Evolutionary conservation across 306 rosid genomes (phyloP).

Genomic region (Carpinus fangiana): DNA sequence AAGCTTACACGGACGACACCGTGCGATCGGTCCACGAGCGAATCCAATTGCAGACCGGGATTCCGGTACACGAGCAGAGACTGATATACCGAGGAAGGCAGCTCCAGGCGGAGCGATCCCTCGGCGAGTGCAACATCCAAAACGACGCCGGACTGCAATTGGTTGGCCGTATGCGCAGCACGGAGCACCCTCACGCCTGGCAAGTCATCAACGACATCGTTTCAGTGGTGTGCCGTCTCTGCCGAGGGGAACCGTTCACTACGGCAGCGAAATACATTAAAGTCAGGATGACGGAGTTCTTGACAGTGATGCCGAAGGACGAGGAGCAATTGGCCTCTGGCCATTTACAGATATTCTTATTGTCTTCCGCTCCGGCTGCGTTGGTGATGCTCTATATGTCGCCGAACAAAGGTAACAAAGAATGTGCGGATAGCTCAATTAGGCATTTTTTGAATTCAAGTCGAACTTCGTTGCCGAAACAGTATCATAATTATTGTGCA

Average conservation of each 20-base stretch:
- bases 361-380: slow-evolving; percentile 44
- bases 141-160: slow-evolving; percentile 63
- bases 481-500: slow-evolving; percentile 36
- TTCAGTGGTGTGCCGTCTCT: slow-evolving; percentile 41
- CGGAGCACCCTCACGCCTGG: slow-evolving; percentile 48
- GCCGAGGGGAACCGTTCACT: slow-evolving; percentile 47
- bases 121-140: slow-evolving; percentile 56
- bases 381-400: slow-evolving; percentile 63
- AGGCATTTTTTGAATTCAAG: slow-evolving; percentile 47
- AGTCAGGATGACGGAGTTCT: slow-evolving; percentile 29
- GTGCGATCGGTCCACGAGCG: slow-evolving; percentile 51
- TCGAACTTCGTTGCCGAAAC: slow-evolving; percentile 24
- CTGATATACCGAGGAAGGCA: slow-evolving; percentile 59
- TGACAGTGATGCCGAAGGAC: slow-evolving; percentile 27
- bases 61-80: slow-evolving; percentile 58
- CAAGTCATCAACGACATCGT: slow-evolving; percentile 41
- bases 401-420: slow-evolving; percentile 28
- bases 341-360: slow-evolving; percentile 57
- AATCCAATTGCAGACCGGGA: slow-evolving; percentile 36
- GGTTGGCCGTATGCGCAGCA: slow-evolving; percentile 60
- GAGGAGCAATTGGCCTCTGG: slow-evolving; percentile 34
- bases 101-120: slow-evolving; percentile 55
- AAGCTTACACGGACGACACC: slow-evolving; percentile 44
- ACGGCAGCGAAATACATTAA: slow-evolving; percentile 37
- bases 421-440: slow-evolving; percentile 41